These are phyloP conservation scores for Staphylotrichum longicolle DNA, from an alignment of 495 filamentous ascomycete species.

Conservation along the genomic window DNA sequence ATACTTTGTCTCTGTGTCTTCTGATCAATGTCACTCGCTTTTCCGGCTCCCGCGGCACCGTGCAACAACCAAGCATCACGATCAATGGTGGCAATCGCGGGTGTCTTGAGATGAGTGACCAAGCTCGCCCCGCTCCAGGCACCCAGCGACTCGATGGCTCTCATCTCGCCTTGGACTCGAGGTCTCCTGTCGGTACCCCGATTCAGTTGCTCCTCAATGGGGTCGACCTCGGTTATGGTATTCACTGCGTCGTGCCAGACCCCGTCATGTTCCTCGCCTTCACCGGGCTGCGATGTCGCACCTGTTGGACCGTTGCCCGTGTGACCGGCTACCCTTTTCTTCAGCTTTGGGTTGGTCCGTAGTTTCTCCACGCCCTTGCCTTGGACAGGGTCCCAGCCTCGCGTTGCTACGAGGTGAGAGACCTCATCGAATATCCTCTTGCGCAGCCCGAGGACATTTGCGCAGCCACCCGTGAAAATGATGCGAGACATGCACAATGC, in stretches of 20 bases:
- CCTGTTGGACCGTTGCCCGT: slow-evolving; percentile 26
- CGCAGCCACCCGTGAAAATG: slow-evolving; percentile 78
- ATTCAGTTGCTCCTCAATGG: slow-evolving; percentile 62
- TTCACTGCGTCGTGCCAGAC: slow-evolving; percentile 46
- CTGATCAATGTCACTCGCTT: slow-evolving; percentile 57
- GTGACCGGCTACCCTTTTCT: slow-evolving; percentile 40
- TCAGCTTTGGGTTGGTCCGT: slow-evolving; percentile 50
- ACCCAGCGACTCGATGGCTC: slow-evolving; percentile 78
- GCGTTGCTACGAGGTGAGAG: slow-evolving; percentile 53
- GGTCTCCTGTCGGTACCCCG: slow-evolving; percentile 49
- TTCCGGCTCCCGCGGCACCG: slow-evolving; percentile 68
- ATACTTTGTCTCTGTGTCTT: slow-evolving; percentile 58
- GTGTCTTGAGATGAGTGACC: slow-evolving; percentile 71
- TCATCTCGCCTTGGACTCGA: slow-evolving; percentile 56
- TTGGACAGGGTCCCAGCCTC: slow-evolving; percentile 74
- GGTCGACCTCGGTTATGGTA: slow-evolving; percentile 53
- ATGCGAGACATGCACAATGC: slow-evolving; percentile 87
- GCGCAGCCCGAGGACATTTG: slow-evolving; percentile 77
- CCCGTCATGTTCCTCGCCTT: slow-evolving; percentile 28
- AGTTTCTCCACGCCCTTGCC: slow-evolving; percentile 60
- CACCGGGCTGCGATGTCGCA: slow-evolving; percentile 8
- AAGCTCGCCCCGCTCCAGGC: slow-evolving; percentile 88
- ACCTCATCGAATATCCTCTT: slow-evolving; percentile 77
- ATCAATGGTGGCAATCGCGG: slow-evolving; percentile 79
- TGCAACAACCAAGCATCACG: slow-evolving; percentile 78